Base-by-base conservation (phyloP, 768 basidiomycete genomes). In the Mycena latifolia region DNA sequence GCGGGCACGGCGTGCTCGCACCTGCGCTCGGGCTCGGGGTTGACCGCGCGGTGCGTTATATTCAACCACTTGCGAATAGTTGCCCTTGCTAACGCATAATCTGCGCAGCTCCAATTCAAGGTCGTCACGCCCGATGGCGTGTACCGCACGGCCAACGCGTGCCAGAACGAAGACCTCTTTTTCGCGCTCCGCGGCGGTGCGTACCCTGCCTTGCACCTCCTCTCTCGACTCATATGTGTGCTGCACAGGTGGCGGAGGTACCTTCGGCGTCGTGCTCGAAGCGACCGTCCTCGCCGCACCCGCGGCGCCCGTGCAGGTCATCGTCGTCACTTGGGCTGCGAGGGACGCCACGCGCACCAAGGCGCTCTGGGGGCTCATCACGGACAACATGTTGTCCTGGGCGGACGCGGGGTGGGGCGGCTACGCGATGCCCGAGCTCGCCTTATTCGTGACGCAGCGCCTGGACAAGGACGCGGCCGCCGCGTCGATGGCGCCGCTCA, bases 61-160 rank as follows among this genome's bases (percentile, higher is more conserved):
- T n/a, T 20, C 33, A 6, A 35, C 33, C 33, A 14, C 33, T 35
- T 35, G n/a, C n/a, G n/a, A n/a, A n/a, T n/a, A n/a, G n/a, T n/a
- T n/a, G n/a, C n/a, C n/a, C n/a, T n/a, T n/a, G n/a, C n/a, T n/a
- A n/a, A n/a, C n/a, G n/a, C n/a, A n/a, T n/a, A n/a, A n/a, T n/a
- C n/a, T n/a, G n/a, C 14, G 45, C 58, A 84, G 81, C 77, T 87
- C 3, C 77, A 89, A 72, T 83, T 80, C 73, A 84, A 83, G 63
- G 74, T 88, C 5, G 86, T 88, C 8, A 87, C 86, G 2, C 85
- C 87, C 0, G 84, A 86, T 70, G 87, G 87, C 0, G 63, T 76
- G 27, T 75, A 75, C 66, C 79, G 83, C 29, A 78, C 77, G 1
- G 86, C 77, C 5, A 88, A 86, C 72, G 79, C 77, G 15, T 84